Conservation (phyloP, 2,329 filamentous ascomycete genomes). For the Colletotrichum destructivum region DNA sequence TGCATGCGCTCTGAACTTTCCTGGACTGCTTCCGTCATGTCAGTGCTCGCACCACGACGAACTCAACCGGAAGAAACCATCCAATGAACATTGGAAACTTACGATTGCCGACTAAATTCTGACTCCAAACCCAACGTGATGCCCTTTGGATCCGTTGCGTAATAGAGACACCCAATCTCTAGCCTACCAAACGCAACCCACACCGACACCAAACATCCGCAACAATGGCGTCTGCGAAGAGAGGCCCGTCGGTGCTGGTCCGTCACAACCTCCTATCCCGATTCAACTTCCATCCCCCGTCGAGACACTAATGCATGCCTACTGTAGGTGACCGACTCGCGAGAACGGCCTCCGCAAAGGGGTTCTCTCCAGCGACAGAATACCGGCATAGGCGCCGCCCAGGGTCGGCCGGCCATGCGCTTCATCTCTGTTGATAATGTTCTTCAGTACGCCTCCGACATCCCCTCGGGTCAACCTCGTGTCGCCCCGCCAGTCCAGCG, state of each 20-base stretch:
- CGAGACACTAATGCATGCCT: constrained; percentile 37
- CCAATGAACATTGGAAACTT: constrained; percentile 21
- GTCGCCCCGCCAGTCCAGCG: constrained; percentile 70
- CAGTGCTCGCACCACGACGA: constrained; percentile 4
- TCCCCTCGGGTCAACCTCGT: constrained; percentile 93
- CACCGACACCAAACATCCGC: neutral
- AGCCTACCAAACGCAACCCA: neutral
- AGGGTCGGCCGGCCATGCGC: constrained; percentile 69
- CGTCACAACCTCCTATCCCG: constrained; percentile 44
- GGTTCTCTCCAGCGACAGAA: constrained; percentile 53
- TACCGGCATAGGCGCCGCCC: constrained; percentile 48
- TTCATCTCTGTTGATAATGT: constrained; percentile 95
- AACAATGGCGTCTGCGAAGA: constrained; percentile 64
- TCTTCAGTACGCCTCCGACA: constrained; percentile 92
- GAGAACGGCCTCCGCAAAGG: constrained; percentile 54
- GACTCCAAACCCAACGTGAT: constrained; percentile 7
- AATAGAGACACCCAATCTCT: constrained; percentile 7
- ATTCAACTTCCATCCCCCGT: neutral
- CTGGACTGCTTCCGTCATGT: constrained; percentile 36
- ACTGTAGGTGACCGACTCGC: constrained; percentile 56
- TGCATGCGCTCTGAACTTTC: constrained; percentile 31
- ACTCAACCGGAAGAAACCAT: constrained; percentile 17
- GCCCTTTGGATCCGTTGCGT: constrained; percentile 8
- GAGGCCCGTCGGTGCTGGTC: constrained; percentile 75
- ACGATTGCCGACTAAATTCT: neutral